Base-by-base conservation (phyloP, 164 flowering plant genomes). In the Pachysandra terminalis region DNA sequence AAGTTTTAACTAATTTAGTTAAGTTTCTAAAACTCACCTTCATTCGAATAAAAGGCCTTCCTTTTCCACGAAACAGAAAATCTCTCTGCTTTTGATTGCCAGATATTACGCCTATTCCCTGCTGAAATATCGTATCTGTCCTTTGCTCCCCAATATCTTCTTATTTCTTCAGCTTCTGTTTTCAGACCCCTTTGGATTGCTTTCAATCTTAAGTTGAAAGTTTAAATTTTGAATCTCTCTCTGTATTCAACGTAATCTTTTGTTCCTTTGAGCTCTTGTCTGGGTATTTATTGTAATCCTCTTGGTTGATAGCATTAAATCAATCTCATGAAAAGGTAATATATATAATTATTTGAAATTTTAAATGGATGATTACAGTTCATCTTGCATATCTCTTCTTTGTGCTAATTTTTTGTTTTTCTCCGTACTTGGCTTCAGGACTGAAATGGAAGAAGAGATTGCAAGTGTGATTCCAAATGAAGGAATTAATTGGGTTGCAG, bases 401-500 rank as follows among this genome's bases (percentile, higher is more conserved):
- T 45, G 9, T 45, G 14, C 51, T 45, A 1, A 10, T 5, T 10
- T 45, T 45, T 5, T 15, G 51, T 45, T 45, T 45, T 32, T 32
- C 37, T 7, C n/a, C n/a, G n/a, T 32, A 3, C 37, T 32, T 3
- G 37, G 7, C 3, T 32, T 32, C 37, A 76, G 67, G 64, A 53
- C 16, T 21, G 21, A 23, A 9, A 56, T 73, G 68, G 78, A 72
- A 22, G 73, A 75, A 56, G 79, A 66, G 45, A 64, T 67, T 32
- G 27, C 25, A 48, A 73, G 70, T 68, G 49, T 73, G 72, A 66
- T 76, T 40, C 60, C 74, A 0, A 56, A 49, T n/a, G 64, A 65
- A 16, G 63, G 56, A 40, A 49, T 28, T 25, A 19, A 45, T 65
- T 32, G 10, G 21, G 41, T 14, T 3, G 59, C 24, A 27, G 78